Base-by-base conservation (phyloP, 345 rosid species). In the Litchi chinensis region DNA sequence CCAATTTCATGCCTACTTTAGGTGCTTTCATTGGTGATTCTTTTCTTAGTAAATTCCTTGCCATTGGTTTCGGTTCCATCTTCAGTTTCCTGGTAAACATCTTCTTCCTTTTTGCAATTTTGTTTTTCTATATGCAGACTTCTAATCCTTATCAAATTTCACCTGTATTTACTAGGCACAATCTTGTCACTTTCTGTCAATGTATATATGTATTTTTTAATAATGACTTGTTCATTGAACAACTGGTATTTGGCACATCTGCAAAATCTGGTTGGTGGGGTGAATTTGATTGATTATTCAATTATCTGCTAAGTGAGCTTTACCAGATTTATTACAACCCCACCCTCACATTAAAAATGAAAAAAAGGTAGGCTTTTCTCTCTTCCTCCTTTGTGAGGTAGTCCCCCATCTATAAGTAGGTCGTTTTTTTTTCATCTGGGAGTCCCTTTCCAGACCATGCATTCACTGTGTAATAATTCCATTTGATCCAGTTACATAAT, bases 1-100 rank as follows among this genome's bases (percentile, higher is more conserved):
- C 93, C 39, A 87, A 87, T 56, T 89, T 89, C 85, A 79, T 80
- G 57, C 93, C 98, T 62, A 76, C 90, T 52, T 43, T 89, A 67
- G 96, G 96, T 43, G 96, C 98, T 83, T 89, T 92, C 79, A 65
- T 93, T 64, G 82, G 95, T 71, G 96, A 93, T 87, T 86, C 95
- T 19, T 89, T 85, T 70, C 80, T 92, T 78, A 95, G 98, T 77
- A 93, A 95, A 2, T 93, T 85, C 67, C 86, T 88, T 83, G 88
- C 96, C 77, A 91, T 93, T 63, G 86, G 86, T 57, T 79, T 89
- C 63, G 96, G 91, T 64, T 92, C 96, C 76, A 67, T 92, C 78
- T 82, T 85, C 69, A 89, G 89, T 81, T 78, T 92, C 84, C 40
- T 86, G 88, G 98, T 93, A 85, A 75, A 32, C 19, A 81, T 10